A percentile compares a stretch with the other conserved stretches of the same genome.
Conservation (phyloP, 805 yeast species). For the Starmerella roubikii region DNA sequence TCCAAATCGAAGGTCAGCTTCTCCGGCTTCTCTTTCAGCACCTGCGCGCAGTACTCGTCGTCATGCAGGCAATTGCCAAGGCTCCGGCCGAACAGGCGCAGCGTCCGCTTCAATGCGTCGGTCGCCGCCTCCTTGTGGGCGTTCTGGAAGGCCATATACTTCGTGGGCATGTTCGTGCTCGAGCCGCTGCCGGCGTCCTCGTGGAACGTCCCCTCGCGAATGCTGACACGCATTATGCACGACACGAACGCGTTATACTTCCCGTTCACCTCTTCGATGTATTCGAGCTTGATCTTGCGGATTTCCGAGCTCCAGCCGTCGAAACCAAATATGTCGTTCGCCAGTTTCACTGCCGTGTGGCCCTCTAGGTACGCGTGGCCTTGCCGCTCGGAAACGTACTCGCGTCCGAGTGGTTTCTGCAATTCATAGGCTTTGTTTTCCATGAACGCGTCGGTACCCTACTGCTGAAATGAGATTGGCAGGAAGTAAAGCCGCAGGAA, state of each 20-base stretch:
- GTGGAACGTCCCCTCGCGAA: slow-evolving; percentile 61
- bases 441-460: neutral
- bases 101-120: slow-evolving; percentile 65
- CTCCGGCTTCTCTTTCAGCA: slow-evolving; percentile 30
- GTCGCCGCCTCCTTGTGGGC: slow-evolving; percentile 70
- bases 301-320: slow-evolving; percentile 68
- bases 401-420: slow-evolving; percentile 25
- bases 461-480: too few relatives aligned
- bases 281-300: slow-evolving; percentile 44
- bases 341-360: slow-evolving; percentile 55
- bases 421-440: slow-evolving; percentile 16
- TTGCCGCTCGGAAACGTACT: slow-evolving; percentile 28
- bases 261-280: slow-evolving; percentile 22
- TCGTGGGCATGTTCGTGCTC: slow-evolving; percentile 35
- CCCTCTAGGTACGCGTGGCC: slow-evolving; percentile 56
- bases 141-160: slow-evolving; percentile 49
- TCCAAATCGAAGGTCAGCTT: slow-evolving; percentile 15
- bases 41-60: slow-evolving; percentile 29
- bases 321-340: slow-evolving; percentile 65
- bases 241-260: slow-evolving; percentile 23
- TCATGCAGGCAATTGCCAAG: slow-evolving; percentile 40
- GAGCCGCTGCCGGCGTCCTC: slow-evolving; percentile 60
- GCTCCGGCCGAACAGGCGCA: slow-evolving; percentile 68
- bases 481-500: too few relatives aligned
- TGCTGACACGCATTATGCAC: slow-evolving; percentile 43